Percentiles rank a stretch among this genome's conserved stretches.
phyloP scores from a whole-genome alignment of 2,329 filamentous ascomycete genomes.

The Sphaerulina vaccinii region DNA sequence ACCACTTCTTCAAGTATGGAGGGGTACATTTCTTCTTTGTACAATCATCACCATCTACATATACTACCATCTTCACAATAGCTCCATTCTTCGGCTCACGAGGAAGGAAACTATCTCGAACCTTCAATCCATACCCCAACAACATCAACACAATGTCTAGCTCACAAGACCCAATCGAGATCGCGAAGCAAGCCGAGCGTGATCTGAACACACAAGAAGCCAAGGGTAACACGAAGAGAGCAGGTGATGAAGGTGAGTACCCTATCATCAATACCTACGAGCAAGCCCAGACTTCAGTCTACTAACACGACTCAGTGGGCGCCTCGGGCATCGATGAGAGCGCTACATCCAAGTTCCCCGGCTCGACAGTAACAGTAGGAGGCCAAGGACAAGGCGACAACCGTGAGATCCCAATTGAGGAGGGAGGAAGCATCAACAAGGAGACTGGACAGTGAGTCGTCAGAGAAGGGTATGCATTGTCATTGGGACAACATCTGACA shows the following conservation, averaged over 20 bases:
- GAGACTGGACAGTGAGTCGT: slow-evolving; percentile 41
- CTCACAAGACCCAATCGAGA: slow-evolving; percentile 43
- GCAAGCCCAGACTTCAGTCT: not conserved
- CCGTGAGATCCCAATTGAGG: slow-evolving; percentile 47
- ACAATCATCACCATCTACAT: not conserved
- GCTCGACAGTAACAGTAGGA: slow-evolving; percentile 45
- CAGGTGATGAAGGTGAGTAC: slow-evolving; percentile 21
- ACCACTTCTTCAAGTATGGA: slow-evolving; percentile 3
- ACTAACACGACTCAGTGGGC: slow-evolving; percentile 33
- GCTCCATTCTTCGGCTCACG: slow-evolving; percentile 6
- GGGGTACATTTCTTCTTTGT: not conserved
- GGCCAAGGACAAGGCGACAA: slow-evolving; percentile 49
- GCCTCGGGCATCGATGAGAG: slow-evolving; percentile 51
- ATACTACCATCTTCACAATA: not conserved
- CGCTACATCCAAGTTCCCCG: slow-evolving; percentile 46
- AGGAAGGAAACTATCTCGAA: slow-evolving; percentile 3
- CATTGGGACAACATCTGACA: not conserved
- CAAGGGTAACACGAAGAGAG: slow-evolving; percentile 27
- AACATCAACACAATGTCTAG: slow-evolving; percentile 41
- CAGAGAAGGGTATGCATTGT: no score
- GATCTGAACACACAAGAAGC: slow-evolving; percentile 49
- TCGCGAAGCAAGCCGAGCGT: slow-evolving; percentile 50
- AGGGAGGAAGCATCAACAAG: slow-evolving; percentile 47
- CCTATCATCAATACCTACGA: slow-evolving; percentile 1
- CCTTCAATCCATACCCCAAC: not conserved